Base-by-base conservation (phyloP, 805 yeast genomes). In the Saccharomyces jurei region DNA sequence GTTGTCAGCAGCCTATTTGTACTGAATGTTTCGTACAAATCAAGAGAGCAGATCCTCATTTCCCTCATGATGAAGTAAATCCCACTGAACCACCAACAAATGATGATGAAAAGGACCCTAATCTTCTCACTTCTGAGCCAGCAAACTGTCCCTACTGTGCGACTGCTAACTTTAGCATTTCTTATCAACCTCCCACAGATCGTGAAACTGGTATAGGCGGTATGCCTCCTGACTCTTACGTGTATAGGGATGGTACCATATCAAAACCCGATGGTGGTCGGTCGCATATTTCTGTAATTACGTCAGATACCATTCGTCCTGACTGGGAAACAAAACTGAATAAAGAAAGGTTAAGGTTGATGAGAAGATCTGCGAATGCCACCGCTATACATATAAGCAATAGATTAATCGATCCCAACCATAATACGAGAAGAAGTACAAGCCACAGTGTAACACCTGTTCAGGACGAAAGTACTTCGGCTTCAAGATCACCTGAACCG, bases 11-110 rank as follows among this genome's bases (percentile, higher is more conserved):
- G 68, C 91, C 96, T 1, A 90, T 92, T 22, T 94, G 99, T 71
- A 80, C 96, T 1, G 98, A 92, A 71, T 92, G 99, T 67, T 94
- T 92, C 78, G 97, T 92, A 10, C 97, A 92, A 70, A 90, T 92
- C 67, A 89, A 88, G 25, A 55, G 65, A 52, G 61, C 63, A 0
- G 96, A 89, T 10, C 98, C 99, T 0, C 98, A 92, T 71, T 89
- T 90, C 32, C 96, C 97, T 1, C 95, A 89, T 65, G 92, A 85
- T 59, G 82, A 78, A 50, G 57, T 61, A 1, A 68, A 65, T 41
- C 67, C 67, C 5, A 63, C 65, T 4, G 56, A 64, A 28, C 65
- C 65, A 21, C 60, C 54, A 10, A 54, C 62, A 11, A 60, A 60
- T 48, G 72, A 70, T 32, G 69, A 66, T 28, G 61, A 64, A 11